Evolutionary conservation across 1,284 basidiomycete species (phyloP), one percentile per base, ranked within the genome.

Genomic region (Mycosarcoma mackinlayi): DNA sequence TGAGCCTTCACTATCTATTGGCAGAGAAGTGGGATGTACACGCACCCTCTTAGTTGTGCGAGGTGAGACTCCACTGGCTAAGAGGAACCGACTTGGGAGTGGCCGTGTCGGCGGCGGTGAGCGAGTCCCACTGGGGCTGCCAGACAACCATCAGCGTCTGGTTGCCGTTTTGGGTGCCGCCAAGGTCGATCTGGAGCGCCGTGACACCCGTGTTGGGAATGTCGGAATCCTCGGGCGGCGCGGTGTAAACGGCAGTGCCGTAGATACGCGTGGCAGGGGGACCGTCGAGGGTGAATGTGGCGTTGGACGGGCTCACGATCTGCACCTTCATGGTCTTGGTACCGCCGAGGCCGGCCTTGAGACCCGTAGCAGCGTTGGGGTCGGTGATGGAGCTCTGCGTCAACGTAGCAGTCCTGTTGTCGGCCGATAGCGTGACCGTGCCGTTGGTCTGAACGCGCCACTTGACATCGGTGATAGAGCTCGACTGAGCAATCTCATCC

Each of bases 391-490:
- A 88, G 78, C 87, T 85, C 56, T 92, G 86, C 16, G 82, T 84
- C 62, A 94, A 85, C 2, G 88, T 90, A 2, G 89, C 90, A 1
- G 89, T 89, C 33, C 80, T 67, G 48, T 75, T 75, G 50, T 83
- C 79, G 5, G 64, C 9, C 23, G 80, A 80, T 41, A 82, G 47
- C 1, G 76, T 48, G 46, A 85, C 77, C 6, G 89, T 89, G 34
- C 89, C 91, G 79, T 95, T 98, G 64, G 96, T 98, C 84, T 99
- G 94, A 86, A 94, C 92, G 46, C 94, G 89, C 95, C 95, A 98
- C 86, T 90, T 87, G 56, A 94, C 85, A 38, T 61, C 37, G 44
- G 54, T 73, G 58, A 72, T 71, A 13, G 13, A 28, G 51, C 56
- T 61, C 16, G 66, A 65, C 55, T 67, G 63, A 8, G 56, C 68